phyloP scores from a whole-genome alignment of 176 grass and related monocot genomes.

The Lolium multiflorum region DNA sequence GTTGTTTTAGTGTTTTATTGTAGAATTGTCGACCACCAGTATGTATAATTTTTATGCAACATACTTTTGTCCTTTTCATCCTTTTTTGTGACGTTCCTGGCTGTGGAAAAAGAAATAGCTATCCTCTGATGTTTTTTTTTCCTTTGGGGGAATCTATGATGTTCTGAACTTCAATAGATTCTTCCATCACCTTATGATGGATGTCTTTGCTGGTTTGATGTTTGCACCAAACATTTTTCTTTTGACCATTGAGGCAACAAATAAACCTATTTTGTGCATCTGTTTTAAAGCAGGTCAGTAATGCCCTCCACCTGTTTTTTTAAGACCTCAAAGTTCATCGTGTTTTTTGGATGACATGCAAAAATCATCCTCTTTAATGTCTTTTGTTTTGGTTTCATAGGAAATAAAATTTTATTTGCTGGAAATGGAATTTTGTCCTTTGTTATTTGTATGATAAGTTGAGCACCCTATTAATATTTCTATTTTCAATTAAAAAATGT shows the following conservation, averaged over 20 bases:
- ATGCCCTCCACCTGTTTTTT: neutral
- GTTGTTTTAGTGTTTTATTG: neutral
- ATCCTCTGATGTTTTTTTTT: no score
- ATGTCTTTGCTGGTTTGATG: conserved; percentile 88
- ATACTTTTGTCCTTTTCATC: no score
- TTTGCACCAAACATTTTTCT: conserved; percentile 72
- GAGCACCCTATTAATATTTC: conserved; percentile 13
- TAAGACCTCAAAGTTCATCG: conserved; percentile 22
- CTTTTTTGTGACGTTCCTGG: neutral
- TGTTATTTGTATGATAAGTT: conserved; percentile 72
- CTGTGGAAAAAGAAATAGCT: neutral
- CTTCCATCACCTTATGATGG: conserved; percentile 64
- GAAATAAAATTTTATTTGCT: conserved; percentile 79
- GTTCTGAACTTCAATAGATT: neutral
- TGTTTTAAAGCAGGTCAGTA: conserved; percentile 85
- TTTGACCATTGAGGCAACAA: conserved; percentile 60
- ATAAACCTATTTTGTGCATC: conserved; percentile 71
- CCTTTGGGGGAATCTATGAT: neutral
- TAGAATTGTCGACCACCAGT: conserved; percentile 28
- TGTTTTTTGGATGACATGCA: neutral
- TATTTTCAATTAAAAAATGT: conserved; percentile 17
- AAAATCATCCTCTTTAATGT: conserved; percentile 16
- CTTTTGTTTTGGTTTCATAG: conserved; percentile 48
- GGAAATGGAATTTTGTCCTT: conserved; percentile 72
- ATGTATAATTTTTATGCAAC: neutral